Conservation (phyloP, 306 rosid genomes). For the Vachellia collinsii region DNA sequence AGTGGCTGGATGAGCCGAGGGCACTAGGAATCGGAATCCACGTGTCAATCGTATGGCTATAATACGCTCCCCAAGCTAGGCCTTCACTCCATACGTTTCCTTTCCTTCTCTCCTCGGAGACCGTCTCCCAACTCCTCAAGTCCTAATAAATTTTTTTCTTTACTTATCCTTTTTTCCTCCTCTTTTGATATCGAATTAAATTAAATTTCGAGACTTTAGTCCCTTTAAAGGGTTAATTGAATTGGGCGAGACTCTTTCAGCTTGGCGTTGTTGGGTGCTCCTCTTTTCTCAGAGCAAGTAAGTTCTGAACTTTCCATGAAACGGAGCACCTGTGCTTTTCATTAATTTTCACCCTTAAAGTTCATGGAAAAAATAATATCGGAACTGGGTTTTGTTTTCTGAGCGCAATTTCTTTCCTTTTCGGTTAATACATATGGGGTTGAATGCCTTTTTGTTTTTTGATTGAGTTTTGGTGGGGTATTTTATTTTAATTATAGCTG, state of each 20-base stretch:
- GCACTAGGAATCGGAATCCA: conserved; percentile 24
- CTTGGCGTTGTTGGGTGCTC: conserved; percentile 35
- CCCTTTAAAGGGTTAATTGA: conserved; percentile 2
- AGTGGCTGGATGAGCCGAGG: not conserved
- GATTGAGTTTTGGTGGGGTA: conserved; percentile 1
- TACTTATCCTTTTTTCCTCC: not conserved
- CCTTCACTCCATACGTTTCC: conserved; percentile 35
- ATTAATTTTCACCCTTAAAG: conserved; percentile 13
- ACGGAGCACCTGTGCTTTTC: conserved; percentile 17
- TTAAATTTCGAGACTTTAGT: conserved; percentile 28
- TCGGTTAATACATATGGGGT: not conserved
- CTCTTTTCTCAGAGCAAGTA: conserved; percentile 38
- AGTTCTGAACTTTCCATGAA: conserved; percentile 36
- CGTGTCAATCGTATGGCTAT: conserved; percentile 38
- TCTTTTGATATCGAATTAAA: not conserved
- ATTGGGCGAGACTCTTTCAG: conserved; percentile 32
- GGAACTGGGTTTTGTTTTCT: conserved; percentile 31
- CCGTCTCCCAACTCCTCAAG: not conserved
- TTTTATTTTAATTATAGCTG: not conserved
- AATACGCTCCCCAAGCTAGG: conserved; percentile 12
- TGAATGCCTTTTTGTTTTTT: not conserved
- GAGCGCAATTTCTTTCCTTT: conserved; percentile 21
- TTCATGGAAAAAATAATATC: not conserved
- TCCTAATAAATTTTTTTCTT: not conserved
- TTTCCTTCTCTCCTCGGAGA: conserved; percentile 10